Evolutionary conservation across 331 rosid genomes (phyloP), one percentile per base, ranked within the genome.

Genomic region (Stylosanthes scabra): DNA sequence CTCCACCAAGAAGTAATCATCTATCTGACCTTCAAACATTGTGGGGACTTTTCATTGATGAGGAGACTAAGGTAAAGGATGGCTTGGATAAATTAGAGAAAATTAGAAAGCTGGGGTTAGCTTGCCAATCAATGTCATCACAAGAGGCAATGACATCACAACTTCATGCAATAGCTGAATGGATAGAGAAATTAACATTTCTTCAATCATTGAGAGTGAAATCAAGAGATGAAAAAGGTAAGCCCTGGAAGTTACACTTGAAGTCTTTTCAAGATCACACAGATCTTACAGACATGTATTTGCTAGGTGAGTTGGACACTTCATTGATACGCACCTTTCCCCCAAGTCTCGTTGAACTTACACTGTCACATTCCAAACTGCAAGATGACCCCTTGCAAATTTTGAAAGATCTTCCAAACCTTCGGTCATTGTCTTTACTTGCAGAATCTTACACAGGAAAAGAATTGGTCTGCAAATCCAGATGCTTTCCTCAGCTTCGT

Each of bases 301-400:
- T 81, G 71, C 63, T 71, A 2, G 85, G 82, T 47, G 9, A 31
- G 8, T 59, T 76, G 50, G 60, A 0, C 12, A 5, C 5, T 42
- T 8, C 71, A 69, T 15, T 47, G 29, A 3, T 15, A 20, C 1
- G 41, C 11, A 42, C 63, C 8, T 76, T 76, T 14, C 82, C 85
- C 0, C 34, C 4, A 1, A 42, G 34, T 58, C 82, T 81, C 4
- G 0, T 54, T 59, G 82, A 59, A 50, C 79, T 81, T 9, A 71
- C 75, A 42, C 63, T 81, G 12, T 76, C 82, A 34, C 78, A 71
- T 29, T 76, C 82, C 1, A 50, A 20, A 45, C 72, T 81, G 14
- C 0, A 2, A 3, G 50, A 34, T 0, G 81, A 81, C 40, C 75
- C 75, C 60, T 16, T 81, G 78, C 5, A 29, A 25, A 46, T 70